Percentiles rank a stretch among this genome's conserved stretches.
Evolutionary conservation across 345 rosid genomes (phyloP).

Genomic region (Hibiscus tridactylites): DNA sequence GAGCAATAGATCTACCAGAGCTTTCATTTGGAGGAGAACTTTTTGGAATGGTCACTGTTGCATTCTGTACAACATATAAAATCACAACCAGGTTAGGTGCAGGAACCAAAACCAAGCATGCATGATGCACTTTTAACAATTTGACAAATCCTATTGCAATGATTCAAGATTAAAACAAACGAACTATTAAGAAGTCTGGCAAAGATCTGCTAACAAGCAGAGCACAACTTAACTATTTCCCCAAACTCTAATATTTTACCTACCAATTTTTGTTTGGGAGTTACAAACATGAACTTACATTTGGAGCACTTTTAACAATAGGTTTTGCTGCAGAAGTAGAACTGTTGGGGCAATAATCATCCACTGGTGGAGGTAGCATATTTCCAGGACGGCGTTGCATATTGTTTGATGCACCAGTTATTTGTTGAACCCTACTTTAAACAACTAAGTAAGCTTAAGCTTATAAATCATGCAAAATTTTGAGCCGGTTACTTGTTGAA

Average conservation of each 20-base stretch:
- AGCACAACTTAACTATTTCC: not conserved
- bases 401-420: conserved; percentile 52
- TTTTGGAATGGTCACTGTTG: conserved; percentile 23
- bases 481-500: not conserved
- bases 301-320: conserved; percentile 34
- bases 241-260: not conserved
- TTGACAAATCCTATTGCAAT: not conserved
- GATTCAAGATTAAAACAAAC: not conserved
- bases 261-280: not conserved
- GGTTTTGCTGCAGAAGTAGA: conserved; percentile 43
- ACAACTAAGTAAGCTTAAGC: not conserved
- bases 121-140: not conserved
- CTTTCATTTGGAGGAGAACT: conserved; percentile 61
- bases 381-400: conserved; percentile 52
- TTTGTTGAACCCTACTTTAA: conserved; percentile 58
- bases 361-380: conserved; percentile 70
- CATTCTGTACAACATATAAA: conserved; percentile 31
- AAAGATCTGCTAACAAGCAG: not conserved
- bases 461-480: not conserved
- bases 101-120: not conserved
- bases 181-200: not conserved
- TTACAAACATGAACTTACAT: conserved; percentile 40
- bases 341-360: conserved; percentile 44
- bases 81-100: not conserved
- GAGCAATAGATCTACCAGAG: conserved; percentile 42